These are phyloP conservation scores for Tolypocladium endophyticum DNA, from an alignment of 2,329 filamentous ascomycete species.

Conservation along the genomic window DNA sequence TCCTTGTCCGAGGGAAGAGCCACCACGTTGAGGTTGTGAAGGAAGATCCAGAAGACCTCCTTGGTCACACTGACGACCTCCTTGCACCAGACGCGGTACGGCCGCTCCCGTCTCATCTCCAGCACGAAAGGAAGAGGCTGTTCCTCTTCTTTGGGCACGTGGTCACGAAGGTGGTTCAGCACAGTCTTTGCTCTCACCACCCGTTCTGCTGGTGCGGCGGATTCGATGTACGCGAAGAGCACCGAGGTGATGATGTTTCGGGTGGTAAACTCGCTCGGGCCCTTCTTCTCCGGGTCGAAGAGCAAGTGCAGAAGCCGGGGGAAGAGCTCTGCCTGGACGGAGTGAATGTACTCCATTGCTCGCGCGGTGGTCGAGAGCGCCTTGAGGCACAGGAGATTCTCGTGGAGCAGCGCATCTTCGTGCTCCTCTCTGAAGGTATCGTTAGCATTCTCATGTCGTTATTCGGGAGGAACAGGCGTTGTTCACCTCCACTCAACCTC, in stretches of 20 bases:
- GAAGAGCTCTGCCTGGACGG: conserved; percentile 72
- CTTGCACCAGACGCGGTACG: conserved; percentile 89
- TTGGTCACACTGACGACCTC: conserved; percentile 90
- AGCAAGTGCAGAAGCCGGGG: conserved; percentile 79
- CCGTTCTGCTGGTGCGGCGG: conserved; percentile 50
- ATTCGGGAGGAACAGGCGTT: neutral
- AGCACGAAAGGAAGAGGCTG: conserved; percentile 77
- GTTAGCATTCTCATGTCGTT: conserved; percentile 7
- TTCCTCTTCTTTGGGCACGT: conserved; percentile 62
- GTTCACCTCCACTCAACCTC: conserved; percentile 83
- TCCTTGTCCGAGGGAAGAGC: conserved; percentile 43
- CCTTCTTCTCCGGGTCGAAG: conserved; percentile 97
- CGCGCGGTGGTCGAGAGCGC: conserved; percentile 85
- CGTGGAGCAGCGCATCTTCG: conserved; percentile 85
- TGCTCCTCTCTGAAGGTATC: conserved; percentile 65
- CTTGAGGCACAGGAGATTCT: conserved; percentile 86
- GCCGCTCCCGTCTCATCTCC: conserved; percentile 76
- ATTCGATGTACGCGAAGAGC: conserved; percentile 77
- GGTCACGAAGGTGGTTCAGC: conserved; percentile 70
- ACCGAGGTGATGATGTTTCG: conserved; percentile 82
- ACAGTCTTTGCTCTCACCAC: conserved; percentile 61
- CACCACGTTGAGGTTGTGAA: conserved; percentile 86
- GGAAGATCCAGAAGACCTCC: conserved; percentile 98
- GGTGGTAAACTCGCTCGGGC: conserved; percentile 91
- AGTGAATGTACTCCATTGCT: conserved; percentile 70